Base-by-base conservation (phyloP, 2,329 filamentous ascomycete species). In the Pestalotiopsis sp. region DNA sequence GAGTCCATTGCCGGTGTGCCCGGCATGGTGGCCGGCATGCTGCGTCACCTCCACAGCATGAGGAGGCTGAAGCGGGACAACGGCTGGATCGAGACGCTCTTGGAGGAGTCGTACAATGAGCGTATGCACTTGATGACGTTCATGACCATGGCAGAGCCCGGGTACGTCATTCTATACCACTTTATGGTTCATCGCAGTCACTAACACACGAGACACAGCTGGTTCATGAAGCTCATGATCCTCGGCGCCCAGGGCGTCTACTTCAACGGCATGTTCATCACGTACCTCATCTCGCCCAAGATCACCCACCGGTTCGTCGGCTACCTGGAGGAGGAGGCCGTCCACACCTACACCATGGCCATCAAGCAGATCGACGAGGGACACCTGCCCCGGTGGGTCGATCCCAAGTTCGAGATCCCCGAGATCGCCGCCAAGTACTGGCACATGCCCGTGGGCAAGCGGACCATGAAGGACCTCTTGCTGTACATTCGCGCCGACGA, bases 301-400 rank as follows among this genome's bases (percentile, higher is more conserved):
- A 95, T 93, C 71, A 95, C 93, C 76, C 96, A 99, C 80, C 92
- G 96, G 59, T 98, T 99, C 80, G 95, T 98, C 66, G 96, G 95
- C 1, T 98, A 98, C 75, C 89, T 99, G 13, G 96, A 99, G 81
- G 96, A 99, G 80, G 96, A 99, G 81, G 96, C 96, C 9, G 95
- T 98, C 1, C 88, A 97, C 77, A 99, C 96, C 0, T 99, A 99
- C 83, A 96, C 94, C 0, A 90, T 94, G 64, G 93, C 94, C 70
- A 92, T 98, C 75, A 85, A 90, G 73, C 96, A 98, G 77, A 88
- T 99, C 27, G 95, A 98, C 69, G 86, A 87, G 2, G 95, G 95
- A n/a, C 88, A 89, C 69, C 83, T 98, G 14, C 94, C 95, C 0
- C 90, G 90, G 74, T 99, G 96, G 95, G 85, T 88, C 31, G 85